Conservation (phyloP, 2,329 filamentous ascomycete species). For the Ceratocystiopsis brevicomis region DNA sequence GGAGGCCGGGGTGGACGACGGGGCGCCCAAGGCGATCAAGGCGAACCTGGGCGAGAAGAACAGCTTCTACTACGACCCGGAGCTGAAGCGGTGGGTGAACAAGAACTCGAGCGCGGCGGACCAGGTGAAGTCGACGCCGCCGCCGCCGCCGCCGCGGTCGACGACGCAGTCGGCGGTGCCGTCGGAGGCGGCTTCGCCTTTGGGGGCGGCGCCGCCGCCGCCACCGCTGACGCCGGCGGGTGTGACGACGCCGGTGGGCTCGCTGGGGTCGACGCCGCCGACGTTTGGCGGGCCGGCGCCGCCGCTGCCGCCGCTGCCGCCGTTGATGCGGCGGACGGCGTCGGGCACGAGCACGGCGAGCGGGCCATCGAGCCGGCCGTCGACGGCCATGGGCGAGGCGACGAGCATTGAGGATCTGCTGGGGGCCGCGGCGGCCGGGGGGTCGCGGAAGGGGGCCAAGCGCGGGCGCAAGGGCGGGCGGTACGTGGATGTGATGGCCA, state of each 20-base stretch:
- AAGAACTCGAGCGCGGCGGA: slow-evolving; percentile 64
- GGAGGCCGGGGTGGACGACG: slow-evolving; percentile 13
- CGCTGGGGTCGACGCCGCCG: slow-evolving; percentile 13
- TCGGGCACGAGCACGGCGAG: slow-evolving; percentile 25
- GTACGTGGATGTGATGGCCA: slow-evolving; percentile 93
- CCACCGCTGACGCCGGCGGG: slow-evolving; percentile 3
- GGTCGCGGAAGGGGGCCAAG: slow-evolving; percentile 45
- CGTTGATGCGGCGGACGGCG: slow-evolving; percentile 20
- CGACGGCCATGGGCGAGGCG: slow-evolving; percentile 75
- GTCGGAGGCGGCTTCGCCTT: slow-evolving; percentile 18
- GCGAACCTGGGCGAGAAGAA: slow-evolving; percentile 90
- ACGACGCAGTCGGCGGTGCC: slow-evolving; percentile 30
- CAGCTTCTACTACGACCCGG: slow-evolving; percentile 83
- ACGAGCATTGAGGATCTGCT: slow-evolving; percentile 88
- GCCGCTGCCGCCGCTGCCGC: neutral
- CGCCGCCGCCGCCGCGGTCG: slow-evolving; percentile 63
- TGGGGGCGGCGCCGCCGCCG: slow-evolving; percentile 14
- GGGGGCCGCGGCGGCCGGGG: slow-evolving; percentile 48
- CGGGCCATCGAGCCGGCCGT: slow-evolving; percentile 47
- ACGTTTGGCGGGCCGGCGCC: slow-evolving; percentile 15
- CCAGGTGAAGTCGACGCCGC: slow-evolving; percentile 45
- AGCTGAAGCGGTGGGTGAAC: slow-evolving; percentile 97
- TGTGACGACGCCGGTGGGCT: slow-evolving; percentile 5
- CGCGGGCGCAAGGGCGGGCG: slow-evolving; percentile 66
- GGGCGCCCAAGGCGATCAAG: slow-evolving; percentile 48